Evolutionary conservation across 2,329 filamentous ascomycete species (phyloP).

Genomic region (Phyllosticta paracitricarpa): DNA sequence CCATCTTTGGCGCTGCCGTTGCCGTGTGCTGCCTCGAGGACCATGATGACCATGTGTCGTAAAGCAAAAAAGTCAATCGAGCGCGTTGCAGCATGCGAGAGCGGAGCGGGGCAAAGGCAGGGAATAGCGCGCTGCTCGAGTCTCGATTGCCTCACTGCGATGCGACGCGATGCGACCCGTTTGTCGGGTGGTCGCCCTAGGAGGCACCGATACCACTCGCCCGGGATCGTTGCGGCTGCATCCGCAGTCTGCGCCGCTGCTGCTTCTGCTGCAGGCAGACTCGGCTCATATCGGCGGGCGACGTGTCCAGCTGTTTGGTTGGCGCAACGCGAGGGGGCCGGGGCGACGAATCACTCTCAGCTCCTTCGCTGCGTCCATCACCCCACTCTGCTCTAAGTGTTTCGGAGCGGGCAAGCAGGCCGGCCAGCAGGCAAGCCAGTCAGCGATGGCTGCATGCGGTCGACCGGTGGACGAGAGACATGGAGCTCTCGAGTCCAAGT

Average conservation of each 20-base stretch:
- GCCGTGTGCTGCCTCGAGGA: slow-evolving; percentile 38
- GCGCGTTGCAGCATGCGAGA: background rate
- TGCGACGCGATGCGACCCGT: background rate
- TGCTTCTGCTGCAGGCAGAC: background rate
- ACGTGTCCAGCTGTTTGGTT: background rate
- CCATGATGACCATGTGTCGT: slow-evolving; percentile 8
- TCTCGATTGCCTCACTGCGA: background rate
- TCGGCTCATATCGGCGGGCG: background rate
- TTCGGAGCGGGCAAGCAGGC: too few relatives aligned
- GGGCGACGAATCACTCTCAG: too few relatives aligned
- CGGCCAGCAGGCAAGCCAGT: too few relatives aligned
- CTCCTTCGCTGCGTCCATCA: too few relatives aligned
- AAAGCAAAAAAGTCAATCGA: background rate
- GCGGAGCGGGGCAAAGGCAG: background rate
- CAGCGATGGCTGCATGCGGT: too few relatives aligned
- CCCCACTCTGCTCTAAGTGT: too few relatives aligned
- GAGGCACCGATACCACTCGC: background rate
- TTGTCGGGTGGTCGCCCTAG: too few relatives aligned
- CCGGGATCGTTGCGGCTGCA: background rate
- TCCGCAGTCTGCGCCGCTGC: background rate
- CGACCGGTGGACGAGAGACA: too few relatives aligned
- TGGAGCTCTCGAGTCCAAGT: too few relatives aligned
- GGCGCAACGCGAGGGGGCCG: too few relatives aligned
- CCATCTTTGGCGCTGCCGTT: slow-evolving; percentile 64
- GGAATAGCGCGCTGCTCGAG: background rate